Conservation (phyloP, 2,329 filamentous ascomycete genomes). For the Colletotrichum higginsianum region DNA sequence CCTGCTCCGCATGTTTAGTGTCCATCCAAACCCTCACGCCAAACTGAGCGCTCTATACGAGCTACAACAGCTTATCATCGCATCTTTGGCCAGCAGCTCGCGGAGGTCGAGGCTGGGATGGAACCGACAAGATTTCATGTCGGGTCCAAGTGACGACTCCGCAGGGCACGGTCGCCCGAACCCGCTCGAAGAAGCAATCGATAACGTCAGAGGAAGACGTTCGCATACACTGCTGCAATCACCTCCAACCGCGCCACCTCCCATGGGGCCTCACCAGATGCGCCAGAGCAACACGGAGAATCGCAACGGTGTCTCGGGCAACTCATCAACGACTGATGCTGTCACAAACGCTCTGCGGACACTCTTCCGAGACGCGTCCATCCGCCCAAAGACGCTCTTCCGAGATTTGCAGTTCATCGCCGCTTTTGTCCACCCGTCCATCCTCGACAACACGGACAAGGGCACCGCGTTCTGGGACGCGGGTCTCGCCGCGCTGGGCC, state of each 20-base stretch:
- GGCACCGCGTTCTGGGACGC: constrained; percentile 92
- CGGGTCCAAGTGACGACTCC: constrained; percentile 53
- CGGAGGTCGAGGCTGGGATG: constrained; percentile 51
- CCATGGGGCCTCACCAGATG: constrained; percentile 51
- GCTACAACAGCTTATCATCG: constrained; percentile 84
- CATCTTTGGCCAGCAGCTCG: constrained; percentile 65
- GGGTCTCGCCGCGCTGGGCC: constrained; percentile 86
- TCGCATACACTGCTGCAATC: constrained; percentile 66
- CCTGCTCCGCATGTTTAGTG: constrained; percentile 87
- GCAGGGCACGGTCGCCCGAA: constrained; percentile 55
- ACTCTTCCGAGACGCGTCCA: constrained; percentile 76
- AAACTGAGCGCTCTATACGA: constrained; percentile 90
- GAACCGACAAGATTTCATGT: constrained; percentile 54
- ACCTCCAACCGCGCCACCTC: constrained; percentile 51
- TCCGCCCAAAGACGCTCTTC: constrained; percentile 86
- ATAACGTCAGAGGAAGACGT: constrained; percentile 78
- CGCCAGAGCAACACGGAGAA: constrained; percentile 63
- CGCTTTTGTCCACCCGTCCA: constrained; percentile 72
- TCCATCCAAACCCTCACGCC: constrained; percentile 87
- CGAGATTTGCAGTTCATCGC: constrained; percentile 84
- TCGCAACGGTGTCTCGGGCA: constrained; percentile 64
- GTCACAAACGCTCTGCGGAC: constrained; percentile 77
- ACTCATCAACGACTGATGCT: constrained; percentile 71
- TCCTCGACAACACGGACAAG: constrained; percentile 74
- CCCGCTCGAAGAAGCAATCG: constrained; percentile 76